A percentile compares a stretch with the other conserved stretches of the same genome.
Evolutionary conservation across 176 grass and related monocot species (phyloP).

Genomic region (Avena insularis): DNA sequence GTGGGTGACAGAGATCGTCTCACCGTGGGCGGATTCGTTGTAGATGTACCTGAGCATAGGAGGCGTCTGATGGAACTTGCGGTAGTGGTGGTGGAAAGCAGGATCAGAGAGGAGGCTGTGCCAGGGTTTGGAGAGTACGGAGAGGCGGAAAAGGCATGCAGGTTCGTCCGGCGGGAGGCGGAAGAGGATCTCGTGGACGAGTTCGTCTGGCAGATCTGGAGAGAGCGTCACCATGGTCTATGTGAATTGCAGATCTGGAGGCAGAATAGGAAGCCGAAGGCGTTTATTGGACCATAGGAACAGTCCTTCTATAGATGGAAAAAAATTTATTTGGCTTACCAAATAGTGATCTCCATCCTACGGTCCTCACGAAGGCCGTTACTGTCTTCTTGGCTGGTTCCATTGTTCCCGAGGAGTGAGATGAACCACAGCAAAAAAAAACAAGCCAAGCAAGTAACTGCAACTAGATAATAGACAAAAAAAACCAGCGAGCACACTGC

Average conservation of each 20-base stretch:
- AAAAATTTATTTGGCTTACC: not conserved
- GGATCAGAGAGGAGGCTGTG: not conserved
- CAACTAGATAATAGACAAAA: not conserved
- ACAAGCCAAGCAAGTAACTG: not conserved
- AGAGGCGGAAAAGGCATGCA: not conserved
- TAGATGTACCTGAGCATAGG: not conserved
- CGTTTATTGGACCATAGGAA: not conserved
- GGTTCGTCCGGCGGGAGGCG: not conserved
- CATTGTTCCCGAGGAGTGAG: not conserved
- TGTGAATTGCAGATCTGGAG: not conserved
- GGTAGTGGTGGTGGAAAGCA: not conserved
- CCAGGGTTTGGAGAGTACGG: not conserved
- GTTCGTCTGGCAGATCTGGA: not conserved
- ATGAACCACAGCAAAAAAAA: not conserved
- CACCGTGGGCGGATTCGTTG: not conserved
- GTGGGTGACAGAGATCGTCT: not conserved
- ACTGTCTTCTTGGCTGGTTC: not conserved
- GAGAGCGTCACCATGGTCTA: not conserved
- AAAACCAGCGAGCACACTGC: not conserved
- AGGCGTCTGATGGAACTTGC: not conserved
- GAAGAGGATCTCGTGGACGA: not conserved
- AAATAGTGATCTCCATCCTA: not conserved
- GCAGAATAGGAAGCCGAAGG: not conserved
- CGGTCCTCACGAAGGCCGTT: not conserved
- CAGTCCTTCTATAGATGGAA: conserved; percentile 1